Conservation (phyloP, 805 yeast genomes). For the Yarrowia osloensis region DNA sequence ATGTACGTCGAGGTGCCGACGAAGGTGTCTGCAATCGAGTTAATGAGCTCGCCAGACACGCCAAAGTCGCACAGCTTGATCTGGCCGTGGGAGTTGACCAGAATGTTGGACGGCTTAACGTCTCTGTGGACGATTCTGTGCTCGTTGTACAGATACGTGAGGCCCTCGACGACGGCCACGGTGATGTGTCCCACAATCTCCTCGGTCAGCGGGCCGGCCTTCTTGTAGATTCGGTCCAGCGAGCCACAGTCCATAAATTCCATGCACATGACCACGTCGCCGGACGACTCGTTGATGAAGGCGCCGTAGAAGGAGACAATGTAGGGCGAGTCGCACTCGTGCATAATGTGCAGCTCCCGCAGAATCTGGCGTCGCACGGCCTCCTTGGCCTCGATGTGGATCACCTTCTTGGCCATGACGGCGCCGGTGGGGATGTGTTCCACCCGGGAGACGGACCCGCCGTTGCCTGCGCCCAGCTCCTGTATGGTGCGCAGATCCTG, state of each 20-base stretch:
- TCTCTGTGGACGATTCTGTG: constrained; percentile 94
- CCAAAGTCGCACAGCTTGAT: constrained; percentile 96
- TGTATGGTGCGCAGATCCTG: constrained; percentile 75
- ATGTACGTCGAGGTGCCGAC: constrained; percentile 97
- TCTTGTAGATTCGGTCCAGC: constrained; percentile 81
- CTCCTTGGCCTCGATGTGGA: constrained; percentile 80
- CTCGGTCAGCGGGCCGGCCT: constrained; percentile 87
- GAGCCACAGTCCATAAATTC: constrained; percentile 96
- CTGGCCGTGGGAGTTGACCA: constrained; percentile 82
- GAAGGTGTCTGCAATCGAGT: constrained; percentile 95
- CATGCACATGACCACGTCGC: constrained; percentile 88
- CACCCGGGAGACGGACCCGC: constrained; percentile 89
- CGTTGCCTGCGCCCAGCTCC: constrained; percentile 87
- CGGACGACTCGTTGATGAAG: constrained; percentile 56
- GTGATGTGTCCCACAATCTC: constrained; percentile 90
- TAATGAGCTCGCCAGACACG: constrained; percentile 85
- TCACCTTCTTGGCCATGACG: constrained; percentile 86
- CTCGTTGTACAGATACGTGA: constrained; percentile 78
- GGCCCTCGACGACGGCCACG: constrained; percentile 77
- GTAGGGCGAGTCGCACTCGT: constrained; percentile 77
- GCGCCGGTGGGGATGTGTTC: constrained; percentile 85
- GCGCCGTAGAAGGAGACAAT: constrained; percentile 94
- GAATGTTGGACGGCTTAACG: constrained; percentile 91
- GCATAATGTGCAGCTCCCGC: constrained; percentile 86
- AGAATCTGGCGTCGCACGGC: constrained; percentile 79